These are phyloP conservation scores for Gracilaria domingensis DNA, from an alignment of 23 red algal genomes.

Conservation along the genomic window DNA sequence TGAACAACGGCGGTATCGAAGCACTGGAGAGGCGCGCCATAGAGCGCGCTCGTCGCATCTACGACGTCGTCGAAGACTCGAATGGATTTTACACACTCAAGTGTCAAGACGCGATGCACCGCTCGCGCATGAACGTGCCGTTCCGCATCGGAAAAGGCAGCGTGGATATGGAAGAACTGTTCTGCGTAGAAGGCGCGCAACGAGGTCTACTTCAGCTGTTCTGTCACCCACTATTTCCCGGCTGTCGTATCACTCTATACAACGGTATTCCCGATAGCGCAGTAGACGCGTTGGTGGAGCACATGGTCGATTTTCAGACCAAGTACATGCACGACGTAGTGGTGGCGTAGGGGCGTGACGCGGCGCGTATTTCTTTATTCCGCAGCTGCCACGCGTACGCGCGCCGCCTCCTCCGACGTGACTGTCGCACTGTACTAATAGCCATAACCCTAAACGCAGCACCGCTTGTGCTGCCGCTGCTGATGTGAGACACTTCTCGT, in stretches of 20 bases:
- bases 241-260: conserved; percentile 62
- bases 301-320: conserved; percentile 54
- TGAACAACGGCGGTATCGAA: conserved; percentile 46
- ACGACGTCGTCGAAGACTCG: conserved; percentile 44
- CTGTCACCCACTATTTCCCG: conserved; percentile 69
- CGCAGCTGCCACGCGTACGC: too few species aligned
- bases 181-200: conserved; percentile 54
- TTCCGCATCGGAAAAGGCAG: conserved; percentile 49
- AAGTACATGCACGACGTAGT: not conserved
- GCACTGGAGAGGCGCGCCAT: conserved; percentile 44
- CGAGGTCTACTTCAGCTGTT: conserved; percentile 63
- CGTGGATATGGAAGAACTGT: conserved; percentile 55
- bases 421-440: too few species aligned
- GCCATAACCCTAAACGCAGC: too few species aligned
- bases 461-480: not conserved
- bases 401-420: too few species aligned
- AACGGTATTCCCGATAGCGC: conserved; percentile 62
- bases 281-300: conserved; percentile 41
- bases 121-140: conserved; percentile 70
- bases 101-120: conserved; percentile 26
- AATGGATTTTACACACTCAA: conserved; percentile 62
- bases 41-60: conserved; percentile 37
- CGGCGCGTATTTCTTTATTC: not conserved
- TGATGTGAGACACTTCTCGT: not conserved
- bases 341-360: not conserved